Base-by-base conservation (phyloP, 163 green algal genomes). In the Chlamydomonas reinhardtii region DNA sequence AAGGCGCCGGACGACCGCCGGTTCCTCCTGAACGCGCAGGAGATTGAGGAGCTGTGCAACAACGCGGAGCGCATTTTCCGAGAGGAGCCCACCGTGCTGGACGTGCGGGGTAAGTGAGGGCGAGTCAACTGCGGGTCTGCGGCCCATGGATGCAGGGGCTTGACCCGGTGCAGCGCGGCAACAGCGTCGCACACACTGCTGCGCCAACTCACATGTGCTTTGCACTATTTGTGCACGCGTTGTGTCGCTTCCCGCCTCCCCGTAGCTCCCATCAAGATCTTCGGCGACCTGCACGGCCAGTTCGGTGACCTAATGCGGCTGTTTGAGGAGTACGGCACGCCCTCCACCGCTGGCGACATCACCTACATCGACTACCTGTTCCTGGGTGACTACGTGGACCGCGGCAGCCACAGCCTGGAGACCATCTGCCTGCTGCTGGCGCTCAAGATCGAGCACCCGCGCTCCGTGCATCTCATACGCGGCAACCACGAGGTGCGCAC, bases 281-380 rank as follows among this genome's bases (percentile, higher is more conserved):
- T 99, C 90, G 98, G 98, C 39, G 98, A 99, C 90, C 92, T 99
- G 82, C 98, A 99, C 83, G 98, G 98, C 35, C 98, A 99, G 90
- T 99, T 99, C 96, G 96, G 96, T 20, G 98, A 99, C 93, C 92
- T 99, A 43, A 99, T 99, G 98, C 95, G 98, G 16, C 93, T 99
- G 68, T 99, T 99, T 92, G 96, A 99, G 89, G 98, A 99, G 94
- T 99, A 99, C 87, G 98, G 98, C 56, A 96, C 94, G 32, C 98
- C 98, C 19, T 97, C 93, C 78, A 99, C 97, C 6, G 96, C 96
- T 1, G 98, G 98, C 2, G 98, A 99, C 94, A 99, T 99, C 91
- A 99, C 97, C 29, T 99, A 99, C 94, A 99, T 99, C 59, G 97
- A 99, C 91, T 99, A 99, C 92, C 91, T 99, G 61, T 99, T 99